phyloP scores from a whole-genome alignment of 2,329 filamentous ascomycete species.

The Cladorrhinum sp. region DNA sequence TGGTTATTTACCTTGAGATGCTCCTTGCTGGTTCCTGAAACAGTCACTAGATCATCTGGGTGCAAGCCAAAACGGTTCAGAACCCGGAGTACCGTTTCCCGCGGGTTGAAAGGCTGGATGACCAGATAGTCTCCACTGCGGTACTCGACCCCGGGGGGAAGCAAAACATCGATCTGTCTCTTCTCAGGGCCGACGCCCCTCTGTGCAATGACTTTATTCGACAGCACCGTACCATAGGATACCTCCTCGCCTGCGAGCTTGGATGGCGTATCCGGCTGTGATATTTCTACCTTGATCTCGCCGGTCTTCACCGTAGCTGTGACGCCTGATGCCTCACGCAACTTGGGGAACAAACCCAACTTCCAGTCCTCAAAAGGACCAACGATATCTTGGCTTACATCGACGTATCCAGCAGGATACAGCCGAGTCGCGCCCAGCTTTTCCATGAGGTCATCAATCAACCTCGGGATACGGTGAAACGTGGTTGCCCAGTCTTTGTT shows the following conservation, averaged over 20 bases:
- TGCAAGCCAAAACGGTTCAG: constrained; percentile 55
- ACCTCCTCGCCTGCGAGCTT: constrained; percentile 20
- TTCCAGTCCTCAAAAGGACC: constrained; percentile 49
- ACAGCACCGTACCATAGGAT: constrained; percentile 11
- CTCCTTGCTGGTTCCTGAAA: constrained; percentile 38
- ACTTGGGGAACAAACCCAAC: constrained; percentile 38
- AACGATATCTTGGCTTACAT: constrained; percentile 50
- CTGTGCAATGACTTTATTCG: constrained; percentile 20
- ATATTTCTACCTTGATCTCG: constrained; percentile 20
- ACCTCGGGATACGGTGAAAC: constrained; percentile 50
- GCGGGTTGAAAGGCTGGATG: constrained; percentile 56
- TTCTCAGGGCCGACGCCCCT: constrained; percentile 21
- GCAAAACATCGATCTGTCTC: constrained; percentile 26
- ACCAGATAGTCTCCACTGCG: constrained; percentile 59
- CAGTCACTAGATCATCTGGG: constrained; percentile 55
- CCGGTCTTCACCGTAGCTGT: constrained; percentile 14
- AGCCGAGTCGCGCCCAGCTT: constrained; percentile 44
- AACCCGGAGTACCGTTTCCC: constrained; percentile 49
- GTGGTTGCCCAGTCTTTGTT: constrained; percentile 40
- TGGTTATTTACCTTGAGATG: constrained; percentile 24
- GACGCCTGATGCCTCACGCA: constrained; percentile 17
- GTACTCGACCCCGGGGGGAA: constrained; percentile 29
- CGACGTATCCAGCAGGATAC: constrained; percentile 42
- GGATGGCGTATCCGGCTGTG: constrained; percentile 15
- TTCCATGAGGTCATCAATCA: constrained; percentile 43